These are phyloP conservation scores for Rhododendron ferrugineum DNA, from an alignment of 148 eudicot genomes.

Conservation along the genomic window DNA sequence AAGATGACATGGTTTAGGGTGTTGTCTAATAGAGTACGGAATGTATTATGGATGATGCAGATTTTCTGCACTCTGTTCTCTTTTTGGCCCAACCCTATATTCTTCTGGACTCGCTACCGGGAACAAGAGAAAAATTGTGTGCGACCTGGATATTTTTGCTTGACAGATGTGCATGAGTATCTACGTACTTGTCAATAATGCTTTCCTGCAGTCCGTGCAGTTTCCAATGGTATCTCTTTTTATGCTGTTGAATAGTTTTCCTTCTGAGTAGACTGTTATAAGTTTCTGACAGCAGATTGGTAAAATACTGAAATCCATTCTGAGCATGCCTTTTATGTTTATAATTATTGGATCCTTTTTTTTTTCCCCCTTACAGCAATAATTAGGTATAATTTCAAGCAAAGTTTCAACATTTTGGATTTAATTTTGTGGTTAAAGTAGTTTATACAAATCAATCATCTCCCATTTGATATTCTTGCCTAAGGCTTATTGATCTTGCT, in stretches of 20 bases:
- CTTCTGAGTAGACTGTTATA: background rate
- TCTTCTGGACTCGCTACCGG: background rate
- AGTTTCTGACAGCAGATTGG: background rate
- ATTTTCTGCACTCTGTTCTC: background rate
- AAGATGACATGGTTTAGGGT: background rate
- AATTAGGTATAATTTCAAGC: background rate
- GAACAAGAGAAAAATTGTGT: background rate
- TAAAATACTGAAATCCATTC: background rate
- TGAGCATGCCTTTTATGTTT: slow-evolving; percentile 1
- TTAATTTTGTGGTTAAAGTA: background rate
- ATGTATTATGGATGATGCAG: background rate
- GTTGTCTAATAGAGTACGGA: background rate
- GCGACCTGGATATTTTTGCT: background rate
- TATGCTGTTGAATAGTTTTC: background rate
- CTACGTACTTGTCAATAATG: background rate
- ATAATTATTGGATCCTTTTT: background rate
- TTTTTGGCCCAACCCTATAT: background rate
- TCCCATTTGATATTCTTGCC: background rate
- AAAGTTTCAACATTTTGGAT: background rate
- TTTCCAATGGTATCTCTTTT: background rate
- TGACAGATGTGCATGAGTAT: background rate
- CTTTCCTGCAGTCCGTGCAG: background rate
- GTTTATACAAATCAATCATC: background rate
- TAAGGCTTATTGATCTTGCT: background rate
- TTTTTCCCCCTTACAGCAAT: background rate